These are phyloP conservation scores for Candida frijolesensis DNA, from an alignment of 1,139 yeast genomes.

Conservation along the genomic window DNA sequence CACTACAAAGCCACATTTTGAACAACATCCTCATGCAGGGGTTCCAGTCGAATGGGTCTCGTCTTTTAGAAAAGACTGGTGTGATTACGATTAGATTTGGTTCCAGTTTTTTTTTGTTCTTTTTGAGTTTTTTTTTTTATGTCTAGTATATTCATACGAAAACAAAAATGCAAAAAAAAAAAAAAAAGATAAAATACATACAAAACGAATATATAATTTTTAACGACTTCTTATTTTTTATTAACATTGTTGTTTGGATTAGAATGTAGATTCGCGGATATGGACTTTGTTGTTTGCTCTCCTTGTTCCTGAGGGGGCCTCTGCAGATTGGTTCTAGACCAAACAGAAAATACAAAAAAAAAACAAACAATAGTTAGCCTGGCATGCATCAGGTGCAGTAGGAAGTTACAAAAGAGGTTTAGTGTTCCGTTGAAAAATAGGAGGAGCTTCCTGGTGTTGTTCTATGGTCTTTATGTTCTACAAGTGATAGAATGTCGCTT, in stretches of 20 bases:
- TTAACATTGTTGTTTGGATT: not conserved
- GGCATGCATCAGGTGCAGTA: too few relatives aligned
- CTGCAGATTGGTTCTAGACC: not conserved
- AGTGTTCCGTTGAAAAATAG: too few relatives aligned
- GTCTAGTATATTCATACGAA: not conserved
- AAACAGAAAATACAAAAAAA: not conserved
- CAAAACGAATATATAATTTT: not conserved
- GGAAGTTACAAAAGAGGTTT: not conserved
- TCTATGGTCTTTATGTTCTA: too few relatives aligned
- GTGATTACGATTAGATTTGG: constrained; percentile 30
- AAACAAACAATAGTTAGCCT: not conserved
- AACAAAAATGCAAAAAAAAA: not conserved
- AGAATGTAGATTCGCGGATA: not conserved
- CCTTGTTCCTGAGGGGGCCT: too few relatives aligned
- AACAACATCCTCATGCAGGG: constrained; percentile 3
- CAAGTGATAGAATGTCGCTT: not conserved
- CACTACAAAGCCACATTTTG: not conserved
- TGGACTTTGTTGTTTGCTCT: too few relatives aligned
- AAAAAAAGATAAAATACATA: not conserved
- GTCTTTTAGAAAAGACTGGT: constrained; percentile 34
- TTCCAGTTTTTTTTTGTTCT: not conserved
- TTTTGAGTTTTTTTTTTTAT: not conserved
- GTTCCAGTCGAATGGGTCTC: constrained; percentile 13
- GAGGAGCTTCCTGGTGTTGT: too few relatives aligned
- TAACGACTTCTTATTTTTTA: not conserved